Conservation (phyloP, 768 basidiomycete species). For the Clathrus columnatus region DNA sequence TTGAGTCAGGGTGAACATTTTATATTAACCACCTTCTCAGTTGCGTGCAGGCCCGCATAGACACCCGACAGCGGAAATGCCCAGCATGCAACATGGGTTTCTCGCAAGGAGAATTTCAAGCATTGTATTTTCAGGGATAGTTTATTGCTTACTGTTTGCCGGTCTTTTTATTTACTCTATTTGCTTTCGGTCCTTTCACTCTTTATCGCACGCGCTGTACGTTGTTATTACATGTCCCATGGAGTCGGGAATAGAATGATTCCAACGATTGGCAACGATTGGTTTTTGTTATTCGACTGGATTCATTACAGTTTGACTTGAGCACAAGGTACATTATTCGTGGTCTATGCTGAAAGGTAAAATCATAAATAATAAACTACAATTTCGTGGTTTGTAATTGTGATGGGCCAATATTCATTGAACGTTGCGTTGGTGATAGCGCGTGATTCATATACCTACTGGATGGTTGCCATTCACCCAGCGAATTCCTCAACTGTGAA, state of each 20-base stretch:
- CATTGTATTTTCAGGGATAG: conserved; percentile 45
- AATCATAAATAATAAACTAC: neutral
- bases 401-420: conserved; percentile 6
- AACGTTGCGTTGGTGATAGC: conserved; percentile 2
- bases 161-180: neutral
- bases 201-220: neutral
- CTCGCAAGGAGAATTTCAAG: conserved; percentile 74
- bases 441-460: conserved; percentile 5
- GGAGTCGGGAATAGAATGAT: no score
- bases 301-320: neutral
- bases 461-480: conserved; percentile 1
- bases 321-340: neutral
- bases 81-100: conserved; percentile 81
- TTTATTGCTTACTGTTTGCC: conserved; percentile 1
- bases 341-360: neutral
- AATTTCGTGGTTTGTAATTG: conserved; percentile 8
- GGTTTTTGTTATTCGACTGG: no score
- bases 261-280: no score
- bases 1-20: conserved; percentile 10
- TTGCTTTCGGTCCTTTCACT: neutral
- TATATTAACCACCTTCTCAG: conserved; percentile 17
- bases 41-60: conserved; percentile 80
- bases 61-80: conserved; percentile 89
- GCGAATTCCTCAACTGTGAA: neutral
- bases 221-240: neutral